These are phyloP conservation scores for Colletotrichum lini DNA, from an alignment of 2,329 filamentous ascomycete species.

Conservation along the genomic window DNA sequence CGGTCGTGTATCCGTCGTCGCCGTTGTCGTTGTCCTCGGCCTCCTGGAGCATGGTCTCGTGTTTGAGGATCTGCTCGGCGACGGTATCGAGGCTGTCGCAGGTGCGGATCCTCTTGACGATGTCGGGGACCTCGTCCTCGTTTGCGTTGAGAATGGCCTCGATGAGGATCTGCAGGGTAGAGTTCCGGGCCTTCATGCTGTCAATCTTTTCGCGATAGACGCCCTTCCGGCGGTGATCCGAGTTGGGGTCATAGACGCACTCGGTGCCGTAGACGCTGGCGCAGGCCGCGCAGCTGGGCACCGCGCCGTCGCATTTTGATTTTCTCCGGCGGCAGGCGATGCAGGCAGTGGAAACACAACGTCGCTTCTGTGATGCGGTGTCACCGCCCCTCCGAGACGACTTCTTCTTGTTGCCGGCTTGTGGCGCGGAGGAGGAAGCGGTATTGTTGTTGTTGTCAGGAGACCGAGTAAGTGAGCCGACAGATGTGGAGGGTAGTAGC, in stretches of 20 bases:
- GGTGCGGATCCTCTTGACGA: slow-evolving; percentile 90
- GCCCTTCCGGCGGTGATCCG: slow-evolving; percentile 94
- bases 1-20: slow-evolving; percentile 57
- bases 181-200: slow-evolving; percentile 86
- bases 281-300: slow-evolving; percentile 95
- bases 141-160: slow-evolving; percentile 93
- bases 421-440: slow-evolving; percentile 16
- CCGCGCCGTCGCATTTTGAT: slow-evolving; percentile 91
- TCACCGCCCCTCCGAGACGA: slow-evolving; percentile 67
- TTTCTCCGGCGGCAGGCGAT: slow-evolving; percentile 85
- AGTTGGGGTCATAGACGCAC: slow-evolving; percentile 96
- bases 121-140: slow-evolving; percentile 85
- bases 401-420: slow-evolving; percentile 57
- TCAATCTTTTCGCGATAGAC: slow-evolving; percentile 97
- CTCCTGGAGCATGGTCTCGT: slow-evolving; percentile 53
- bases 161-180: slow-evolving; percentile 91
- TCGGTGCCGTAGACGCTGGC: slow-evolving; percentile 91
- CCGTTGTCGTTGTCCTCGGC: slow-evolving; percentile 57
- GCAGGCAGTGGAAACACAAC: slow-evolving; percentile 88
- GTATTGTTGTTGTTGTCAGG: not conserved
- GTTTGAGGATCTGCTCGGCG: slow-evolving; percentile 67
- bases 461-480: slow-evolving; percentile 13
- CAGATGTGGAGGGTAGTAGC: slow-evolving; percentile 2
- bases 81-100: slow-evolving; percentile 78
- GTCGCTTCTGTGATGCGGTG: slow-evolving; percentile 71